These are phyloP conservation scores for Fusarium sterilihyphosum DNA, from an alignment of 2,329 filamentous ascomycete genomes.

Conservation along the genomic window DNA sequence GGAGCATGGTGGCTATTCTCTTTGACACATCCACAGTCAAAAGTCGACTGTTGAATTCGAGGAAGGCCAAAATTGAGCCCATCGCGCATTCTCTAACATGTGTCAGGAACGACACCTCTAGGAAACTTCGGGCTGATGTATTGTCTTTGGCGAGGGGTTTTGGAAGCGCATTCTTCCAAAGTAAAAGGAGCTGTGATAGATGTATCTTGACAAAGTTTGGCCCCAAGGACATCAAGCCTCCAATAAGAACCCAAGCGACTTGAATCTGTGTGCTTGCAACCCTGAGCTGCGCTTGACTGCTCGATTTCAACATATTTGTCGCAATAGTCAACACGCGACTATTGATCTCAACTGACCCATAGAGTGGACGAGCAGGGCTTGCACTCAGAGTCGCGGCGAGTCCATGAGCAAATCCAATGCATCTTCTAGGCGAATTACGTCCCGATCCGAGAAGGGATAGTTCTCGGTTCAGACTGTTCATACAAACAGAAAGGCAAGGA, in stretches of 20 bases:
- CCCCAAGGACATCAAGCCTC: slow-evolving; percentile 93
- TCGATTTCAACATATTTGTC: slow-evolving; percentile 90
- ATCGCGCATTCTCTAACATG: slow-evolving; percentile 96
- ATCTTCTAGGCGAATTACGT: slow-evolving; percentile 82
- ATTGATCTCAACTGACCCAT: slow-evolving; percentile 95
- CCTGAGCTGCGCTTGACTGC: slow-evolving; percentile 87
- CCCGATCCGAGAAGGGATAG: slow-evolving; percentile 79
- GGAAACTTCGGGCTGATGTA: slow-evolving; percentile 80
- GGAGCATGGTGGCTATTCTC: slow-evolving; percentile 90
- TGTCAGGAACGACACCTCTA: slow-evolving; percentile 92
- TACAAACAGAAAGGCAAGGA: slow-evolving; percentile 91
- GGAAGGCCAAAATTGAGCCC: slow-evolving; percentile 88
- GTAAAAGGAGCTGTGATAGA: slow-evolving; percentile 86
- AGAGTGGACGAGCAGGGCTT: slow-evolving; percentile 85
- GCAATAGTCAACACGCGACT: slow-evolving; percentile 91
- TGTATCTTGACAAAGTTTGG: slow-evolving; percentile 99
- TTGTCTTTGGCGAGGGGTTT: slow-evolving; percentile 95
- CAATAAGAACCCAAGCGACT: slow-evolving; percentile 96
- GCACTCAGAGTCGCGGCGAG: slow-evolving; percentile 91
- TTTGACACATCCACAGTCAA: slow-evolving; percentile 95
- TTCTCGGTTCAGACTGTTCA: slow-evolving; percentile 93
- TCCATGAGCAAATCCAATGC: slow-evolving; percentile 90
- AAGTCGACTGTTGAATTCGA: slow-evolving; percentile 91
- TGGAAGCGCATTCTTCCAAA: slow-evolving; percentile 97
- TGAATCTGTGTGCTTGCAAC: slow-evolving; percentile 95